Evolutionary conservation across 306 rosid species (phyloP).

Genomic region (Quercus glauca): DNA sequence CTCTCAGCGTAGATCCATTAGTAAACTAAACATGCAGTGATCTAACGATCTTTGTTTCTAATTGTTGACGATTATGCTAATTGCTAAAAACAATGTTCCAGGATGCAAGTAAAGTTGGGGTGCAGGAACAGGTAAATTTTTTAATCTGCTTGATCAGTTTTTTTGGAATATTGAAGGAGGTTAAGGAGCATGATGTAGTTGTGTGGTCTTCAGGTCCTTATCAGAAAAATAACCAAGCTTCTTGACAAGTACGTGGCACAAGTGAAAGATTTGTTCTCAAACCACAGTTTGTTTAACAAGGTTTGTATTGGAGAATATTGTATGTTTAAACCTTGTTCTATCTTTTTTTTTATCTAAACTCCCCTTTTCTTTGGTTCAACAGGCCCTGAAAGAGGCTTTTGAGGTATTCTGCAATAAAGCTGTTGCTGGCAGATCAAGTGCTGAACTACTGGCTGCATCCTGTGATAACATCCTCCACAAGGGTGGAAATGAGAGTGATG

Average conservation of each 20-base stretch:
- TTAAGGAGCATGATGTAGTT: constrained; percentile 13
- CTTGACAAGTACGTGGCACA: constrained; percentile 73
- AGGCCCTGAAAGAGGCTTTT: constrained; percentile 87
- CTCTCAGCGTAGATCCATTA: too few species aligned
- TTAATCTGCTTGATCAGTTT: background rate
- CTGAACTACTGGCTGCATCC: constrained; percentile 71
- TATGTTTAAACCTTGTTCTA: constrained; percentile 3
- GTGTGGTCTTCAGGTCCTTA: constrained; percentile 56
- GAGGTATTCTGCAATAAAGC: constrained; percentile 73
- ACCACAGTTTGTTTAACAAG: constrained; percentile 75
- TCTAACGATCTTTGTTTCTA: background rate
- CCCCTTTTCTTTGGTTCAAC: constrained; percentile 8
- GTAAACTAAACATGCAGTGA: too few species aligned
- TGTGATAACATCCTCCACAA: constrained; percentile 81
- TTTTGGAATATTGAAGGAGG: background rate
- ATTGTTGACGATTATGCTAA: constrained; percentile 16
- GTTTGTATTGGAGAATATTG: constrained; percentile 37
- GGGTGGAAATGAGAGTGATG: constrained; percentile 84
- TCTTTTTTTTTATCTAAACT: background rate
- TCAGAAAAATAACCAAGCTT: constrained; percentile 66
- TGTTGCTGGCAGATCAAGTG: constrained; percentile 76
- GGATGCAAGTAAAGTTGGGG: constrained; percentile 44
- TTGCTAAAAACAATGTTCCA: constrained; percentile 24
- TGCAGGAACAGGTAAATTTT: constrained; percentile 63
- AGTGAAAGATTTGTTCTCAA: constrained; percentile 59